Evolutionary conservation across 441 rosid species (phyloP), one percentile per base, ranked within the genome.

Genomic region (Aquilaria agallochum): DNA sequence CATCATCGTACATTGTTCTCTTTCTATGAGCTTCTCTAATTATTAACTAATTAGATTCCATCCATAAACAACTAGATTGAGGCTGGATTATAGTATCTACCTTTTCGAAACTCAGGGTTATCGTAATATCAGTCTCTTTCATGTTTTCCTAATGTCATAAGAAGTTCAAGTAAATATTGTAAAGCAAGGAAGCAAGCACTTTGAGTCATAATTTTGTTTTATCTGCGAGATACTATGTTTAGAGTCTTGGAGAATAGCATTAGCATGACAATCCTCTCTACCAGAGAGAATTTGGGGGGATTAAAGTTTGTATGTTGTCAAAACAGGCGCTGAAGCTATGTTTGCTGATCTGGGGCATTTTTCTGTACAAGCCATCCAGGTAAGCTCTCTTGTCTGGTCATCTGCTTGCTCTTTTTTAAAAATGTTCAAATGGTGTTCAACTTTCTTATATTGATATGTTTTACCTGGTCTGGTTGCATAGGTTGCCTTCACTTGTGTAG

Each of bases 301-400:
- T 1, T 50, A 66, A 33, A 36, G 32, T 66, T 49, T 44, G 30
- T 52, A 2, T 53, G 30, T 44, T 63, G 56, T 57, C 69, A 31
- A 45, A 67, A 57, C 80, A 95, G 99, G 99, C 63, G 94, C 96
- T 2, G 99, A 95, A 83, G 99, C 99, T 15, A 91, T 95, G 99
- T 89, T 95, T 81, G 97, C 97, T 60, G 99, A 95, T 79, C 78
- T 95, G 11, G 97, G 99, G 63, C 97, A 91, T 81, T 95, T 95
- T 80, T 82, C 92, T 15, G 96, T 95, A 51, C 75, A 58, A 71
- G 65, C 99, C 58, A 88, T 91, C 74, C 97, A 95, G 92, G 97
- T 92, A 68, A 55, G 42, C 34, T 50, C 61, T 33, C 53, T 30
- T 44, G 30, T 45, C 36, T 5, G n/a, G 52, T 54, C 55, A 60